Conservation (phyloP, 106 monocot genomes). For the Apostasia ramifera region DNA sequence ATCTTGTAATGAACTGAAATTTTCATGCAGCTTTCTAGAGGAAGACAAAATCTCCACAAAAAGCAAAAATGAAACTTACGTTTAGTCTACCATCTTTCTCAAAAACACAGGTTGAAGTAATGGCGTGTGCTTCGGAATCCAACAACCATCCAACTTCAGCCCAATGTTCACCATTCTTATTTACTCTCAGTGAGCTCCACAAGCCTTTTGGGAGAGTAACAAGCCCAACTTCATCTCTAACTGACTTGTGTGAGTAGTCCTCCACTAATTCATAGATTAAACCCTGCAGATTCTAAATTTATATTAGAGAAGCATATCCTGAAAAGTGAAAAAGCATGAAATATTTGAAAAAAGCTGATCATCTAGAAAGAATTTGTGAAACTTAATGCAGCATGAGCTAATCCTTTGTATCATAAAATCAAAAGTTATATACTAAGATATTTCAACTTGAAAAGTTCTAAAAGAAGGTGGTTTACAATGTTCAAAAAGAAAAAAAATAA, state of each 20-base stretch:
- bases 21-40: not conserved
- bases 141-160: conserved; percentile 55
- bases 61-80: conserved; percentile 17
- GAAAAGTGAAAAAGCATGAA: not conserved
- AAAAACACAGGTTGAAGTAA: conserved; percentile 47
- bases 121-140: conserved; percentile 13
- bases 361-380: not conserved
- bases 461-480: not conserved
- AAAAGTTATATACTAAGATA: too few relatives aligned
- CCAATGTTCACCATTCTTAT: conserved; percentile 22
- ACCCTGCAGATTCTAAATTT: conserved; percentile 13
- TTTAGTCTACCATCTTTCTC: conserved; percentile 26
- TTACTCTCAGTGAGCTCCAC: conserved; percentile 38
- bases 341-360: not conserved
- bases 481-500: not conserved
- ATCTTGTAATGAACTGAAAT: not conserved
- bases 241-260: conserved; percentile 12
- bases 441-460: not conserved
- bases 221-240: conserved; percentile 27
- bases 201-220: conserved; percentile 46
- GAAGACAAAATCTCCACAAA: not conserved
- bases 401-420: too few relatives aligned
- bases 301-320: not conserved
- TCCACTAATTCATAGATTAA: conserved; percentile 23
- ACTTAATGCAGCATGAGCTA: not conserved